phyloP scores from a whole-genome alignment of 257 asterid genomes.

The Buddleja alternifolia region DNA sequence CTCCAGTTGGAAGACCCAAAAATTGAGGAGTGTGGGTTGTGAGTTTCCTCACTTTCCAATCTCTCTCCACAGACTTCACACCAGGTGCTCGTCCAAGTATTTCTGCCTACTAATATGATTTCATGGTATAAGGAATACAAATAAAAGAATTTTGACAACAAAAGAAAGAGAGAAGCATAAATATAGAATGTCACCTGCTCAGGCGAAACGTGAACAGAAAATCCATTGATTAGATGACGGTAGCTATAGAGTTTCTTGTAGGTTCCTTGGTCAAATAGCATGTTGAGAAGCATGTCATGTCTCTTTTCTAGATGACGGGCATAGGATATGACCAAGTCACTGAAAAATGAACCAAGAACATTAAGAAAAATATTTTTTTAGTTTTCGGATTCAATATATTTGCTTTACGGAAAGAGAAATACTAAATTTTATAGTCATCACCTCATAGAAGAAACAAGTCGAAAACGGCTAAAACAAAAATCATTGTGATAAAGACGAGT shows the following conservation, averaged over 20 bases:
- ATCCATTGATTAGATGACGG: slow-evolving; percentile 89
- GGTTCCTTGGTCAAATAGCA: slow-evolving; percentile 82
- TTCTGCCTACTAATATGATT: slow-evolving; percentile 87
- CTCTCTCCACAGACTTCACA: slow-evolving; percentile 87
- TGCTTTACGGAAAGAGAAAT: slow-evolving; percentile 9
- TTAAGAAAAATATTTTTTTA: slow-evolving; percentile 10
- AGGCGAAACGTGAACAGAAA: slow-evolving; percentile 82
- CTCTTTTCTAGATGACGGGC: slow-evolving; percentile 76
- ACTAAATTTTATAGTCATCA: neutral
- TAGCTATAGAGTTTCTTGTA: slow-evolving; percentile 93
- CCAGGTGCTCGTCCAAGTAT: slow-evolving; percentile 78
- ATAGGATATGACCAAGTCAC: slow-evolving; percentile 72
- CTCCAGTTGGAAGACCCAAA: slow-evolving; percentile 98
- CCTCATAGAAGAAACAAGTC: neutral
- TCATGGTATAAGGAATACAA: slow-evolving; percentile 47
- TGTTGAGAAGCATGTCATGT: slow-evolving; percentile 93
- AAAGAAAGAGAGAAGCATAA: slow-evolving; percentile 20
- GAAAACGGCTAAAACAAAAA: too few species aligned
- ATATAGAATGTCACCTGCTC: slow-evolving; percentile 75
- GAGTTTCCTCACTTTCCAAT: slow-evolving; percentile 95
- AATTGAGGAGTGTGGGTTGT: slow-evolving; percentile 98
- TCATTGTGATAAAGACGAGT: too few species aligned
- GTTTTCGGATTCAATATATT: slow-evolving; percentile 20
- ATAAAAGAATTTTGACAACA: slow-evolving; percentile 1
- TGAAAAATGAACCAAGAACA: slow-evolving; percentile 45